These are phyloP conservation scores for Solanum chilense DNA, from an alignment of 257 asterid species.

Conservation along the genomic window DNA sequence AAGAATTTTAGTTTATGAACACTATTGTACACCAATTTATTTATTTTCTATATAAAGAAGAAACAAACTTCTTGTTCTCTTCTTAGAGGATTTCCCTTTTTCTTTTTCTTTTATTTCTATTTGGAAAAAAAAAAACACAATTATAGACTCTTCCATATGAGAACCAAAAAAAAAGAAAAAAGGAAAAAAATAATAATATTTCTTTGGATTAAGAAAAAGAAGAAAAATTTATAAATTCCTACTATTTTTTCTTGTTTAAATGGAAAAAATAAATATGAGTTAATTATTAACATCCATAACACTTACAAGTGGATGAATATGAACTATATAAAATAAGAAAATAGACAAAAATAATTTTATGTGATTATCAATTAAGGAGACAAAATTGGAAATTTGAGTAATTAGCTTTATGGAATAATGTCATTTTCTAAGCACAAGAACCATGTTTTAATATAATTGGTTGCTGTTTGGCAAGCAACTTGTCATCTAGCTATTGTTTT, in stretches of 20 bases:
- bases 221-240: too few species aligned
- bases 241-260: not conserved
- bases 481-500: not conserved
- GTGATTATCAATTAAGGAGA: not conserved
- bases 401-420: not conserved
- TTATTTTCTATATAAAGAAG: not conserved
- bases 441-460: not conserved
- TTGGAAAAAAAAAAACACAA: not conserved
- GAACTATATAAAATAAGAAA: not conserved
- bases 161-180: not conserved
- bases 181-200: not conserved
- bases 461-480: not conserved
- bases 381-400: not conserved
- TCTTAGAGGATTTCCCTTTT: not conserved
- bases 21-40: not conserved
- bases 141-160: not conserved
- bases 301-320: not conserved
- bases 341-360: not conserved
- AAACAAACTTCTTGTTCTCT: not conserved
- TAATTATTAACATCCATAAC: not conserved
- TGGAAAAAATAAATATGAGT: not conserved
- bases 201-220: too few species aligned
- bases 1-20: fast-evolving
- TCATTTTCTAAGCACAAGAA: not conserved
- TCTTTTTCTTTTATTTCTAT: not conserved